Evolutionary conservation across 148 eudicot species (phyloP).

Genomic region (Fagopyrum homotropicum): DNA sequence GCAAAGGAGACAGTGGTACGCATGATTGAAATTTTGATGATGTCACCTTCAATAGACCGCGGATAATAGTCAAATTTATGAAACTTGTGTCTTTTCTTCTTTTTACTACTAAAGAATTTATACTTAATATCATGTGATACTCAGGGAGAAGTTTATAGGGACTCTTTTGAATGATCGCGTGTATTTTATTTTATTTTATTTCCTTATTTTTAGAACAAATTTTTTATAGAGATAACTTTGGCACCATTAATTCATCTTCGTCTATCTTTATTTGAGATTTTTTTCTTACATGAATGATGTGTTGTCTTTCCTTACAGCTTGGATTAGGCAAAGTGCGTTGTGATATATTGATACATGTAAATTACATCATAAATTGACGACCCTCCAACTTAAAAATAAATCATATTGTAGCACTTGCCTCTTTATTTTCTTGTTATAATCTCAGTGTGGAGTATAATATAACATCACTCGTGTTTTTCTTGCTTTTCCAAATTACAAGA

Average conservation of each 20-base stretch:
- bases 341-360: conserved; percentile 3
- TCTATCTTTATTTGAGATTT: neutral
- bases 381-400: neutral
- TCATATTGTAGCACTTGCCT: neutral
- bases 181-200: too few species aligned
- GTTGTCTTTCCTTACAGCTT: neutral
- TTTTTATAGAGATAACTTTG: too few species aligned
- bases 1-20: conserved; percentile 85
- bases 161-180: neutral
- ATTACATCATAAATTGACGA: neutral
- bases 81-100: neutral
- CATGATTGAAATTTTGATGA: conserved; percentile 90
- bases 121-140: too few species aligned
- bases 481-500: conserved; percentile 34
- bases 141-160: neutral
- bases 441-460: neutral
- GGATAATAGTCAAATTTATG: conserved; percentile 31
- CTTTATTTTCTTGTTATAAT: neutral
- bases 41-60: conserved; percentile 85
- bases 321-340: neutral
- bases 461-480: neutral
- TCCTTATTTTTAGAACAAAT: too few species aligned
- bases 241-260: too few species aligned
- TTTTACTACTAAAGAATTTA: too few species aligned
- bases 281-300: neutral